A percentile compares a stretch with the other conserved stretches of the same genome.
Evolutionary conservation across 2,329 filamentous ascomycete species (phyloP).

Genomic region (Blastomyces gilchristii): DNA sequence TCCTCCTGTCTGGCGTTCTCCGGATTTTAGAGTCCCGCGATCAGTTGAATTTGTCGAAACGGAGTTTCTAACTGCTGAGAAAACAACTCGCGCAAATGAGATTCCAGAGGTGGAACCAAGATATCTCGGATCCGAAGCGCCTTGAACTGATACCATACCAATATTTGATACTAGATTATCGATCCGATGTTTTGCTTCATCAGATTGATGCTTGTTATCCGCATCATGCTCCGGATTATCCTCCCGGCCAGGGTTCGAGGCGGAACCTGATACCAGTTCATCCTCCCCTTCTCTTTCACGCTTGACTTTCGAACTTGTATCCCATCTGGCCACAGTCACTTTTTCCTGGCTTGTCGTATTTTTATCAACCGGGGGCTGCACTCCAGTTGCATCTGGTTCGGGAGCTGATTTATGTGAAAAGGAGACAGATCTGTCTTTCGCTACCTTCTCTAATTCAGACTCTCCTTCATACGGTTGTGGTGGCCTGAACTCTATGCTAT

Average conservation of each 20-base stretch:
- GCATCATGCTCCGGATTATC: slow-evolving; percentile 23
- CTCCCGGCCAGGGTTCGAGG: slow-evolving; percentile 16
- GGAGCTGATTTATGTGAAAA: not conserved
- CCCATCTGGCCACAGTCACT: not conserved
- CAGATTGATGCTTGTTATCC: slow-evolving; percentile 45
- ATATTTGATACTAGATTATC: slow-evolving; percentile 59
- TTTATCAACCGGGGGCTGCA: not conserved
- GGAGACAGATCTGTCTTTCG: not conserved
- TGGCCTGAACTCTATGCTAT: slow-evolving; percentile 61
- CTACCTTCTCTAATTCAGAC: not conserved
- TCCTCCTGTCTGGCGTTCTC: slow-evolving; percentile 35
- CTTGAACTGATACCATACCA: slow-evolving; percentile 67
- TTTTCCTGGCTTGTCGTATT: not conserved
- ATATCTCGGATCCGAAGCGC: slow-evolving; percentile 66
- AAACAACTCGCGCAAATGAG: slow-evolving; percentile 87
- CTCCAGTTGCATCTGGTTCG: not conserved
- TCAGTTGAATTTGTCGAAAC: slow-evolving; percentile 50
- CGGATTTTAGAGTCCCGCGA: slow-evolving; percentile 51
- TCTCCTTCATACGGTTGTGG: slow-evolving; percentile 56
- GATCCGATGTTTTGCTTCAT: slow-evolving; percentile 42
- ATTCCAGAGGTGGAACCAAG: slow-evolving; percentile 81
- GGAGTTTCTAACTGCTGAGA: slow-evolving; percentile 80
- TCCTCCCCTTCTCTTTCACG: slow-evolving; percentile 8
- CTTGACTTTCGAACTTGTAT: slow-evolving; percentile 6
- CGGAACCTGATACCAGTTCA: not conserved